Evolutionary conservation across 2,329 filamentous ascomycete species (phyloP).

Genomic region (Lachnellula subtilissima): DNA sequence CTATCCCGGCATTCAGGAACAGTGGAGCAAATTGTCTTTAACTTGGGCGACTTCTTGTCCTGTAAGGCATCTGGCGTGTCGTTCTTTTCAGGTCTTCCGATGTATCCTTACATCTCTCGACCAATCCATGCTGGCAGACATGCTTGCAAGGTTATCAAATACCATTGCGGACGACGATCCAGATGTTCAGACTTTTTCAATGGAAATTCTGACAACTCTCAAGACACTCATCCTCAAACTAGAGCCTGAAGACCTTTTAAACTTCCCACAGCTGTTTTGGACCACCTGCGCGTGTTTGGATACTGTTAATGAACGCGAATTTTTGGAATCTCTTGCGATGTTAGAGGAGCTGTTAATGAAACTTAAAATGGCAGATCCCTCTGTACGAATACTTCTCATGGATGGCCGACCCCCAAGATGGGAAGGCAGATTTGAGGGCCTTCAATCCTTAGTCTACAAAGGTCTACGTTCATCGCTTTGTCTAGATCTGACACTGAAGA

Average conservation of each 20-base stretch:
- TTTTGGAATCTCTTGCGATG: slow-evolving; percentile 87
- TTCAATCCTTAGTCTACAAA: slow-evolving; percentile 85
- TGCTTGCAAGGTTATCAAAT: slow-evolving; percentile 91
- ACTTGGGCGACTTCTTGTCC: slow-evolving; percentile 97
- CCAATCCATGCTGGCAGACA: slow-evolving; percentile 91
- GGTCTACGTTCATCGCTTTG: slow-evolving; percentile 83
- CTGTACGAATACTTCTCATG: slow-evolving; percentile 64
- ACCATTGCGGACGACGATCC: slow-evolving; percentile 93
- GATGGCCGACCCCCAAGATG: slow-evolving; percentile 80
- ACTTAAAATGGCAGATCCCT: slow-evolving; percentile 69
- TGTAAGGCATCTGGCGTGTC: slow-evolving; percentile 88
- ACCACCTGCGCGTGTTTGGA: slow-evolving; percentile 94
- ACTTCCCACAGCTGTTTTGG: slow-evolving; percentile 97
- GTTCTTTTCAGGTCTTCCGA: slow-evolving; percentile 95
- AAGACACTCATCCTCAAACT: slow-evolving; percentile 87
- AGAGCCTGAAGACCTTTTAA: slow-evolving; percentile 70
- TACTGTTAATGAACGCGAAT: slow-evolving; percentile 94
- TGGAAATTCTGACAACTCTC: slow-evolving; percentile 93
- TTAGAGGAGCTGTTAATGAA: slow-evolving; percentile 80
- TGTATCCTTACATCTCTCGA: slow-evolving; percentile 89
- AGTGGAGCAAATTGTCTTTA: slow-evolving; percentile 85
- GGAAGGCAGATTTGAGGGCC: slow-evolving; percentile 83
- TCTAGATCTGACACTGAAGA: slow-evolving; percentile 69
- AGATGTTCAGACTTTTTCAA: slow-evolving; percentile 93
- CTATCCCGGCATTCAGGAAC: slow-evolving; percentile 80